Evolutionary conservation across 805 yeast species (phyloP).

Genomic region (Kuraishia molischiana): DNA sequence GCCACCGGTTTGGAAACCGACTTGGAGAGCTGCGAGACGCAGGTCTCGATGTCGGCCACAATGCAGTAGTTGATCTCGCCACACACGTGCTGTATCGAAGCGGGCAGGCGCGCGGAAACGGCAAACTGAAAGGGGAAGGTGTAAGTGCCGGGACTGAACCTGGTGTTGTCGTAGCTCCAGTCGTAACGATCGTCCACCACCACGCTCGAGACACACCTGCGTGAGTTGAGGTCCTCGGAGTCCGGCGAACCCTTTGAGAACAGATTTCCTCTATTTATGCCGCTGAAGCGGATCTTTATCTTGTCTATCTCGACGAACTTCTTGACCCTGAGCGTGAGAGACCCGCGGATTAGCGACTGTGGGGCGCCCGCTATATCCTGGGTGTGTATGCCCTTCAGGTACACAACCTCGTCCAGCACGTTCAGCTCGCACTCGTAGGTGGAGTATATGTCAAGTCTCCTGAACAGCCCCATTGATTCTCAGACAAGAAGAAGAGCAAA

Average conservation of each 20-base stretch:
- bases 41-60: slow-evolving; percentile 1
- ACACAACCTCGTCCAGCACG: not conserved
- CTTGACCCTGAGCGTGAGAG: not conserved
- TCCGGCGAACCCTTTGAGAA: not conserved
- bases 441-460: not conserved
- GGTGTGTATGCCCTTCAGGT: not conserved
- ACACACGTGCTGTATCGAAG: slow-evolving; percentile 11
- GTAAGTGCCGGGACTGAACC: slow-evolving; percentile 11
- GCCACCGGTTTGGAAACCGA: not conserved
- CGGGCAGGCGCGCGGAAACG: slow-evolving; percentile 13
- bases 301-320: not conserved
- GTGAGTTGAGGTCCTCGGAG: not conserved
- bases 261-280: not conserved
- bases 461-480: not conserved
- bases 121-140: slow-evolving; percentile 18
- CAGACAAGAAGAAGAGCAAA: too few species aligned
- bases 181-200: slow-evolving; percentile 4
- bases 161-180: slow-evolving; percentile 2
- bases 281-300: not conserved
- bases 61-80: slow-evolving; percentile 12
- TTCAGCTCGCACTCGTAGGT: not conserved
- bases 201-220: not conserved
- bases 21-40: not conserved
- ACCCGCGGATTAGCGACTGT: not conserved
- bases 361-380: not conserved